Base-by-base conservation (phyloP, 352 stramenopile species). In the Phytophthora foliorum region DNA sequence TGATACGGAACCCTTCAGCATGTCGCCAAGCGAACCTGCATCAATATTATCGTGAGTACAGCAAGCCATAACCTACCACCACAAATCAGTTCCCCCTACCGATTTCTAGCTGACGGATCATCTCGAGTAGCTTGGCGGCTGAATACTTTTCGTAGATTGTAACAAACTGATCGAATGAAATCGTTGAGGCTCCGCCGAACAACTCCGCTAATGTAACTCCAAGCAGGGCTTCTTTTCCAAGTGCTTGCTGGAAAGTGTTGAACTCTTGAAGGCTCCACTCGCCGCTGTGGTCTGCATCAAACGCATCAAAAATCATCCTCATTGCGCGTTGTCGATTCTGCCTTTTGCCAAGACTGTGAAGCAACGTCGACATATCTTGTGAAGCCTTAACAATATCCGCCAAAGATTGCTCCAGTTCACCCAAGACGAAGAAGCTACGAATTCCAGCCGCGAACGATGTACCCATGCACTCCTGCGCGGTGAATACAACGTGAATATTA, bases 191-290 rank as follows among this genome's bases (percentile, higher is more conserved):
- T 0, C 38, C 66, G 9, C 54, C 45, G 51, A 90, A 89, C 19
- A 88, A 58, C 19, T 86, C 55, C 10, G 29, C n/a, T 21, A 92
- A 70, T 27, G 58, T 72, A 1, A 31, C 27, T 57, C 86, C 74
- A 16, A 74, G 60, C 5, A 92, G 52, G 21, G 78, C 74, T 39
- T 74, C 73, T 34, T 84, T 74, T 21, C 58, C 57, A 8, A 86
- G 60, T 1, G 79, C 72, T 61, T 91, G 82, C 56, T 89, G 82
- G 22, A 90, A 86, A 3, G 56, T 46, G 32, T 92, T 92, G 51
- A 91, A 92, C 25, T 91, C 77, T 72, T 89, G 74, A 1, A 87
- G 51, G 32, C 59, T 74, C 66, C 81, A 84, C 22, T 63, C 63
- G 3, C 70, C 74, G 54, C 72, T 80, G 17, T 75, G 69, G 24